These are phyloP conservation scores for Yarrowia deformans DNA, from an alignment of 805 yeast genomes.

Conservation along the genomic window DNA sequence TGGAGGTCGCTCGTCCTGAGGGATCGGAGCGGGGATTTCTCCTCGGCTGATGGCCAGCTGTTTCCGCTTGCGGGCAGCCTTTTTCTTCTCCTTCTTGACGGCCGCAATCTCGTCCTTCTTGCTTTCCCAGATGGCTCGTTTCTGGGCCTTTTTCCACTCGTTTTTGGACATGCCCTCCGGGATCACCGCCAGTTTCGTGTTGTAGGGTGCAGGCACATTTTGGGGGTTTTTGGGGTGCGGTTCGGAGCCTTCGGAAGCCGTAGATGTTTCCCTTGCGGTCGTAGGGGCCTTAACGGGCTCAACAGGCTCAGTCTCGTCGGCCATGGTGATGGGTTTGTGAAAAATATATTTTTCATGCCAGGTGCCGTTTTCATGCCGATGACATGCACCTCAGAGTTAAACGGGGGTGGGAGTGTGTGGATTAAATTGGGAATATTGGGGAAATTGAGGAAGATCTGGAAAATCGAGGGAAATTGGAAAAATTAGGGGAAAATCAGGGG, in stretches of 20 bases:
- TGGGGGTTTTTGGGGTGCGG: constrained; percentile 9
- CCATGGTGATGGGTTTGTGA: constrained; percentile 6
- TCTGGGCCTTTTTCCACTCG: constrained; percentile 80
- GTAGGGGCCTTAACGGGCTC: background rate
- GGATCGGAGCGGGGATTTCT: constrained; percentile 44
- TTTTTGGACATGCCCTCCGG: constrained; percentile 90
- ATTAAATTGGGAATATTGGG: too few relatives aligned
- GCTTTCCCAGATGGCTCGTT: constrained; percentile 65
- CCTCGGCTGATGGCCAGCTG: constrained; percentile 45
- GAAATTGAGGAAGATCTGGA: too few relatives aligned
- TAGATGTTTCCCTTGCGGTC: background rate
- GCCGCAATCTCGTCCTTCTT: constrained; percentile 66
- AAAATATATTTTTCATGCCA: constrained; percentile 31
- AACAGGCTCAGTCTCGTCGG: constrained; percentile 3
- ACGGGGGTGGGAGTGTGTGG: background rate
- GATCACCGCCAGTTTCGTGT: constrained; percentile 36
- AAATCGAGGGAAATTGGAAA: too few relatives aligned
- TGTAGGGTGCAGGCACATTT: constrained; percentile 29
- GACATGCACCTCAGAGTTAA: constrained; percentile 12
- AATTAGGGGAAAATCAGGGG: too few relatives aligned
- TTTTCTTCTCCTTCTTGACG: constrained; percentile 62
- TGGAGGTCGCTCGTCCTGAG: constrained; percentile 38
- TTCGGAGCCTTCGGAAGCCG: background rate
- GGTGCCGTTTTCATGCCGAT: background rate
- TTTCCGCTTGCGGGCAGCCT: constrained; percentile 34